Conservation (phyloP, 139 green algal genomes). For the Chlamydomonas asymmetrica region DNA sequence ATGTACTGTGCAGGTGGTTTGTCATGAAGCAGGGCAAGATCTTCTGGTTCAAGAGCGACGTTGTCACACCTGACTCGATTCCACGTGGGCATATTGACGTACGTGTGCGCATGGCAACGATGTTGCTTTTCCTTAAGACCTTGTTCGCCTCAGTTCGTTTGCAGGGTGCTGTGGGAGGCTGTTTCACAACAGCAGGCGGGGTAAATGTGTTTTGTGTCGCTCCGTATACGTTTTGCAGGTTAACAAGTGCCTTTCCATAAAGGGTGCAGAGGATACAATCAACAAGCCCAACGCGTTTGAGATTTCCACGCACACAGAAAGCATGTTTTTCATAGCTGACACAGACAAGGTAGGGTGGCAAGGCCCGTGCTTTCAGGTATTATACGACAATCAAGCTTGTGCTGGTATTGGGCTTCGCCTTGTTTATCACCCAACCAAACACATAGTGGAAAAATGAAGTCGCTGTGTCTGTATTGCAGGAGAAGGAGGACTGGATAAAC, state of each 20-base stretch:
- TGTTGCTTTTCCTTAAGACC: too few species aligned
- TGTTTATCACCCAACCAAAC: too few species aligned
- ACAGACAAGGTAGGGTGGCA: constrained; percentile 72
- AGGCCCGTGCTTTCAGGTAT: background rate
- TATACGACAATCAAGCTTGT: too few species aligned
- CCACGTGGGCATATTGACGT: constrained; percentile 94
- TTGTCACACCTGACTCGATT: constrained; percentile 78
- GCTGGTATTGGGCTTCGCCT: too few species aligned
- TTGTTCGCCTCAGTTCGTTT: too few species aligned
- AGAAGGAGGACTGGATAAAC: constrained; percentile 99
- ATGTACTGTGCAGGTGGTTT: constrained; percentile 81
- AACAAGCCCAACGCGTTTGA: constrained; percentile 97
- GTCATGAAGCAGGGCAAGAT: constrained; percentile 98
- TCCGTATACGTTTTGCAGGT: constrained; percentile 52
- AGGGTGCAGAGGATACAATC: constrained; percentile 94
- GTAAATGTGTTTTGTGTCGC: background rate
- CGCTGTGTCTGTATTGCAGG: constrained; percentile 31
- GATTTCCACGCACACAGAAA: constrained; percentile 81
- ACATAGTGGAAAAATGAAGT: too few species aligned
- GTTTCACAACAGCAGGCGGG: too few species aligned
- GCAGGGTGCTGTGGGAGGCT: too few species aligned
- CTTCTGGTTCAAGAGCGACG: constrained; percentile 97
- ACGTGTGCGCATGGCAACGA: too few species aligned
- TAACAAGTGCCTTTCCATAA: constrained; percentile 94
- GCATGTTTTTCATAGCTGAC: constrained; percentile 95